Evolutionary conservation across 768 basidiomycete species (phyloP), one percentile per base, ranked within the genome.

Genomic region (Naganishia randhawae): DNA sequence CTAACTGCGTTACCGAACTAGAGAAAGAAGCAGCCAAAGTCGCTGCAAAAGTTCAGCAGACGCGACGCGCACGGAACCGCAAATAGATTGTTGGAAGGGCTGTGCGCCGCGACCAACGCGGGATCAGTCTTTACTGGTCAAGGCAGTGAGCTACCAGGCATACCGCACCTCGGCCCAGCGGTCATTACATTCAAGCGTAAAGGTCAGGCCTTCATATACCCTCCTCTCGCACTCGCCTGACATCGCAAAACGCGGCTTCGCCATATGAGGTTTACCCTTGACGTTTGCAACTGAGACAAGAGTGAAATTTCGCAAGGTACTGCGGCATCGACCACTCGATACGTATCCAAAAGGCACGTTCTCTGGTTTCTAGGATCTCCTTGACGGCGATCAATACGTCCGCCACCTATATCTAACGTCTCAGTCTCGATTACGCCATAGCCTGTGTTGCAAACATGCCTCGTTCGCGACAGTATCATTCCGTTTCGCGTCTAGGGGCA

Each of bases 71-170:
- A 11, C n/a, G n/a, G n/a, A n/a, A n/a, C n/a, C 35, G 17, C 27
- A 61, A 61, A 61, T 61, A 61, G 57, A 9, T 3, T 8, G 22
- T 11, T 22, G 27, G 50, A 57, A 31, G 29, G 55, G 57, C 57
- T 61, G 57, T 61, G 57, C 57, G 57, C 57, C 37, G 13, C 6
- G n/a, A 22, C n/a, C 32, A 39, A 42, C 57, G 57, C 57, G 57
- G 25, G 35, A 41, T 48, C 45, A 48, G n/a, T 48, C 25, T 22
- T 48, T 22, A 7, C 19, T n/a, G 3, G 6, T 48, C n/a, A 22
- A 17, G 25, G 4, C 7, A n/a, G 45, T 48, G n/a, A n/a, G n/a
- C n/a, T n/a, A n/a, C n/a, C n/a, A n/a, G n/a, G n/a, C n/a, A n/a
- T n/a, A n/a, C n/a, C n/a, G n/a, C n/a, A 42, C 7, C 14, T 42